Base-by-base conservation (phyloP, 768 basidiomycete genomes). In the Pleurotus djamor region DNA sequence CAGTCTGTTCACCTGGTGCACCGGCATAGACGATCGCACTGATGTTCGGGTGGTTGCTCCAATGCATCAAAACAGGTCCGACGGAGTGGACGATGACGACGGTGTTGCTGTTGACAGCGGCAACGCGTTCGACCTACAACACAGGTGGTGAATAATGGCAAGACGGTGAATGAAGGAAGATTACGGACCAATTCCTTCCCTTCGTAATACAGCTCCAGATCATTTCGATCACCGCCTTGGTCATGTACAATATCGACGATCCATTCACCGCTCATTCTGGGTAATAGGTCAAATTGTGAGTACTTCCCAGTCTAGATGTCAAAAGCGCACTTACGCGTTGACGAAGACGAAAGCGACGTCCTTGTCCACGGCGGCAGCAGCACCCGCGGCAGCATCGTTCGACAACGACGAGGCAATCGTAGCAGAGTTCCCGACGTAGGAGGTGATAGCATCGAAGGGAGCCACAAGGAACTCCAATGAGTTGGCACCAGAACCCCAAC, bases 341-440 rank as follows among this genome's bases (percentile, higher is more conserved):
- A 94, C 79, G 71, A 94, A 94, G 8, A 96, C 92, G 43, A 96
- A 77, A 1, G 88, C 88, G 6, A 86, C 87, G 16, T 85, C 84
- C 61, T 81, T 79, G 43, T 67, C 73, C 5, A 34, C 38, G 1
- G 73, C 71, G 0, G 79, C 85, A 47, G 78, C 71, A 48, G 76
- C 79, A 4, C 74, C 79, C 6, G 86, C 87, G 0, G 71, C 66
- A 0, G 61, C 66, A 17, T 94, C 85, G 58, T 92, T 72, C 43
- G 92, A 76, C 59, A 83, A 75, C 86, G 87, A 93, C 1, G 80
- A 83, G 16, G 93, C 73, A 16, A 75, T 79, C 0, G 89, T 88
- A 13, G 82, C 80, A 66, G 91, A 87, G 35, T 80, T 65, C n/a
- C 82, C 77, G 0, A 92, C 90, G 45, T 87, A 83, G 5, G 71